These are phyloP conservation scores for Pleurostoma richardsiae DNA, from an alignment of 2,329 filamentous ascomycete species.

Conservation along the genomic window DNA sequence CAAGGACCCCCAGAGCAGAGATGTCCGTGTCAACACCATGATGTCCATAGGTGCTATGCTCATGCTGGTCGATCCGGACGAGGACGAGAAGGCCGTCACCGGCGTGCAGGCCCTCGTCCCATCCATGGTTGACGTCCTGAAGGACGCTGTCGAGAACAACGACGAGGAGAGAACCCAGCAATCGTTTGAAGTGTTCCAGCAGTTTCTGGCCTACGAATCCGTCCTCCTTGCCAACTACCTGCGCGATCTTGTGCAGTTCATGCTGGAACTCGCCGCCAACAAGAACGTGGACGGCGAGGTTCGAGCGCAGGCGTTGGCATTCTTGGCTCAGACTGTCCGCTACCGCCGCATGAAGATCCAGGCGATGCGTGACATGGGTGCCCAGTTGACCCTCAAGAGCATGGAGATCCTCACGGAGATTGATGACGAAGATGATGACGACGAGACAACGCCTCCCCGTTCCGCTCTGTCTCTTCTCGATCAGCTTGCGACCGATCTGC, in stretches of 20 bases:
- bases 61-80: constrained; percentile 82
- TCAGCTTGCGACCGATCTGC: constrained; percentile 80
- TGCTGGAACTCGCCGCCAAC: constrained; percentile 81
- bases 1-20: constrained; percentile 81
- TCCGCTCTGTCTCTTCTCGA: constrained; percentile 85
- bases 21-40: constrained; percentile 93
- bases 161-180: constrained; percentile 88
- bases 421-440: constrained; percentile 72
- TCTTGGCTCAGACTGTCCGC: constrained; percentile 86
- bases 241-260: constrained; percentile 85
- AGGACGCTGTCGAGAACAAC: constrained; percentile 70
- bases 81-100: constrained; percentile 68
- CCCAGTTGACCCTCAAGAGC: constrained; percentile 80
- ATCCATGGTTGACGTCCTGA: constrained; percentile 83
- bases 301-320: constrained; percentile 83
- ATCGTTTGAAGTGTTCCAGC: constrained; percentile 96
- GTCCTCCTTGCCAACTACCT: constrained; percentile 80
- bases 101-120: constrained; percentile 79
- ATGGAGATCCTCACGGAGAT: constrained; percentile 89
- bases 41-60: constrained; percentile 83
- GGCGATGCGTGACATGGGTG: constrained; percentile 75
- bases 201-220: constrained; percentile 83
- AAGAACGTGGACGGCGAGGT: constrained; percentile 77
- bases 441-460: constrained; percentile 79
- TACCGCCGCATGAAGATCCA: constrained; percentile 97